A percentile compares a stretch with the other conserved stretches of the same genome.
Conservation (phyloP, 2,329 filamentous ascomycete species). For the Calonectria hongkongensis region DNA sequence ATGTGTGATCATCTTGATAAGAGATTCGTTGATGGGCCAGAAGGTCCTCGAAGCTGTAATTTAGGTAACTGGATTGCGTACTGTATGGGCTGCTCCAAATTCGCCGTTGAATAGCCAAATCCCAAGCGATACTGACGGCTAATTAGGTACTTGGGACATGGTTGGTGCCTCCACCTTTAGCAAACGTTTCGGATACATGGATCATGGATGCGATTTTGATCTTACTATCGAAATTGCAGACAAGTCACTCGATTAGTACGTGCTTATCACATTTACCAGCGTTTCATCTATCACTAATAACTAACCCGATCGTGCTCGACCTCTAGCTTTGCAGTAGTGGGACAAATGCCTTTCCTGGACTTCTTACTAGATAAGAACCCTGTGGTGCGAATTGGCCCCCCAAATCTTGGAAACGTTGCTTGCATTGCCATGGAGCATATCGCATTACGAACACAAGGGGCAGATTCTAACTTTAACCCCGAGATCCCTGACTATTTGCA, state of each 20-base stretch:
- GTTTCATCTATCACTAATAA: neutral
- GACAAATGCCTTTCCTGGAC: neutral
- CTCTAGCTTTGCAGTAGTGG: neutral
- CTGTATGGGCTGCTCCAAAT: neutral
- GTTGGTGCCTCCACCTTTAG: neutral
- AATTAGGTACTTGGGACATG: neutral
- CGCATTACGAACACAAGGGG: neutral
- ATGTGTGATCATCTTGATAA: neutral
- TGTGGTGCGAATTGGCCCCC: neutral
- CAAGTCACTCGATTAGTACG: neutral
- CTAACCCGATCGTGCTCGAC: neutral
- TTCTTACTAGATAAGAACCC: neutral
- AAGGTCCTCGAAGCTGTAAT: neutral
- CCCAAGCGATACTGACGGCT: neutral
- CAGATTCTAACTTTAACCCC: neutral
- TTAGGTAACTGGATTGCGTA: neutral
- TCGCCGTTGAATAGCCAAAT: neutral
- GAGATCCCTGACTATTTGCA: neutral
- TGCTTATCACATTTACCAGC: neutral
- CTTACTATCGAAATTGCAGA: neutral
- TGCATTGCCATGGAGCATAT: neutral
- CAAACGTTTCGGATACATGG: neutral
- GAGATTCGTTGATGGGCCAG: neutral
- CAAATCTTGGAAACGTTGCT: neutral
- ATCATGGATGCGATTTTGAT: neutral